These are phyloP conservation scores for Yarrowia sp. DNA, from an alignment of 805 yeast species.

Conservation along the genomic window DNA sequence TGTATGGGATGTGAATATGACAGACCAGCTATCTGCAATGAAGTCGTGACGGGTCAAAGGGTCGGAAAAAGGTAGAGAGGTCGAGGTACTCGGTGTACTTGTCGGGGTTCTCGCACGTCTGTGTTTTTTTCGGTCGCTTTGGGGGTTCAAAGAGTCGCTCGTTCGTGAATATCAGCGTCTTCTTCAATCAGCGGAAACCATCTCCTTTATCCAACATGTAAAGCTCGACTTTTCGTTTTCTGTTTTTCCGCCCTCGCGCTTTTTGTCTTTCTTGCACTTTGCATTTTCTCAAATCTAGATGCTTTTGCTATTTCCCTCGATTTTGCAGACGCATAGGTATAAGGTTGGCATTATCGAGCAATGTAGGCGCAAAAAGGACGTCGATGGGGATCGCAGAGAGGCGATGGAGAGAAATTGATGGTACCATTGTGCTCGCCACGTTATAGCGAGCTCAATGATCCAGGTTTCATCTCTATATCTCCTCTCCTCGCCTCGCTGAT, in stretches of 20 bases:
- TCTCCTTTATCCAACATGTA: slow-evolving; percentile 13
- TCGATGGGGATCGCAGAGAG: not conserved
- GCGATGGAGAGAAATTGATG: too few species aligned
- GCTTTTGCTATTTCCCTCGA: slow-evolving; percentile 38
- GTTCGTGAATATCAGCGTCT: too few species aligned
- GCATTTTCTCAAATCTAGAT: not conserved
- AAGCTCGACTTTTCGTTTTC: slow-evolving; percentile 11
- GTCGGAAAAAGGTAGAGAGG: not conserved
- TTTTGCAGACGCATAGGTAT: not conserved
- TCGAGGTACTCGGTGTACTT: not conserved
- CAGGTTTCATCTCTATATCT: not conserved
- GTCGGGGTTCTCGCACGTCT: too few species aligned
- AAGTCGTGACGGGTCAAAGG: not conserved
- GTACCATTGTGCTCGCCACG: too few species aligned
- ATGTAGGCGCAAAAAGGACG: not conserved
- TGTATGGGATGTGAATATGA: not conserved
- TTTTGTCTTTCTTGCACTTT: slow-evolving; percentile 8
- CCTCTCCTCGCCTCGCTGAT: not conserved
- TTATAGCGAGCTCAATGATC: not conserved
- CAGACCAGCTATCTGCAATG: not conserved
- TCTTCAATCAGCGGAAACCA: slow-evolving; percentile 4
- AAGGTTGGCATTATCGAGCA: slow-evolving; percentile 17
- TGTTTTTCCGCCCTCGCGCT: slow-evolving; percentile 14
- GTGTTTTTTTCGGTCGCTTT: too few species aligned
- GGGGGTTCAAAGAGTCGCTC: too few species aligned